Conservation (phyloP, 495 filamentous ascomycete species). For the Neurospora sublineolata region DNA sequence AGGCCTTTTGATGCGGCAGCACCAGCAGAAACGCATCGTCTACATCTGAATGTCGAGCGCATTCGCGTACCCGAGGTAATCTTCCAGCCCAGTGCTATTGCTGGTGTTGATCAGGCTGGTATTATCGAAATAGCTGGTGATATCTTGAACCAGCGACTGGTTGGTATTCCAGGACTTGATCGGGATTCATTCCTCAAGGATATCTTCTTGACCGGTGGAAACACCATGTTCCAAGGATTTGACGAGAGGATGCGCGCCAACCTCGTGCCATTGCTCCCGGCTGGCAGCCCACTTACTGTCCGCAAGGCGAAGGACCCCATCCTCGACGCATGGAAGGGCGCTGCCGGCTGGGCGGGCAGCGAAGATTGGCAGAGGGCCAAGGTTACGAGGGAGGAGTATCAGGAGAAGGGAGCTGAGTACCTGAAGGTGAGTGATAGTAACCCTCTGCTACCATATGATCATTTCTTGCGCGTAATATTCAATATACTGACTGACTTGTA, state of each 20-base stretch:
- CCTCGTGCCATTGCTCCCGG: slow-evolving; percentile 58
- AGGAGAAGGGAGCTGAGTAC: slow-evolving; percentile 78
- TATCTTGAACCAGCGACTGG: slow-evolving; percentile 69
- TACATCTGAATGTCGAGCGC: slow-evolving; percentile 93
- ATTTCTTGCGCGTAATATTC: neutral
- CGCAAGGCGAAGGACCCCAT: slow-evolving; percentile 61
- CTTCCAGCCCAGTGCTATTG: slow-evolving; percentile 83
- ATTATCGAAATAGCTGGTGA: slow-evolving; percentile 80
- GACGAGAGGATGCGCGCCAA: slow-evolving; percentile 70
- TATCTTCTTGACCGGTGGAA: slow-evolving; percentile 91
- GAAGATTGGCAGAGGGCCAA: slow-evolving; percentile 34
- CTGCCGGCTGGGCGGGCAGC: slow-evolving; percentile 62
- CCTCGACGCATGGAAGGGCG: slow-evolving; percentile 86
- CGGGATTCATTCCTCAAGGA: slow-evolving; percentile 61
- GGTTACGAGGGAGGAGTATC: slow-evolving; percentile 64
- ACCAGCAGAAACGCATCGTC: slow-evolving; percentile 70
- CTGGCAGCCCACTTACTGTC: slow-evolving; percentile 51
- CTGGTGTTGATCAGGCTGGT: slow-evolving; percentile 89
- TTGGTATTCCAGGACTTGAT: slow-evolving; percentile 37
- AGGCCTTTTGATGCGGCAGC: slow-evolving; percentile 73
- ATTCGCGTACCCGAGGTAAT: slow-evolving; percentile 93
- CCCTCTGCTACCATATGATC: neutral
- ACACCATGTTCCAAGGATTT: slow-evolving; percentile 74
- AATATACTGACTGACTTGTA: slow-evolving; percentile 1
- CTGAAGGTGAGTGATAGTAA: slow-evolving; percentile 51